Evolutionary conservation across 495 filamentous ascomycete genomes (phyloP).

Genomic region (Aspergillus nidulans): DNA sequence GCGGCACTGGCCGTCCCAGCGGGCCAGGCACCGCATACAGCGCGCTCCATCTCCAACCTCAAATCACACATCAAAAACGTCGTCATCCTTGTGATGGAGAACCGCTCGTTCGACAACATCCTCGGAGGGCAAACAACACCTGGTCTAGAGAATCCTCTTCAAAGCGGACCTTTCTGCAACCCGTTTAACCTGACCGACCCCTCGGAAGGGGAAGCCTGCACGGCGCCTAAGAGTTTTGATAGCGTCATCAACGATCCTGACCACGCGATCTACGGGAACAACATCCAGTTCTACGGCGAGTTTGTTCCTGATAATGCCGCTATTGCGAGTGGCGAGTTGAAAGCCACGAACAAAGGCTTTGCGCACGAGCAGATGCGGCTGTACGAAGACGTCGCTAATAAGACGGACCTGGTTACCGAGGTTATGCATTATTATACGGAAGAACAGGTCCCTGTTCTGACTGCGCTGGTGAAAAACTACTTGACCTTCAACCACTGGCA

Average conservation of each 20-base stretch:
- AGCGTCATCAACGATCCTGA: constrained; percentile 45
- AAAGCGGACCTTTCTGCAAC: constrained; percentile 43
- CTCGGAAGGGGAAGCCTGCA: constrained; percentile 34
- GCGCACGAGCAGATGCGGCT: constrained; percentile 42
- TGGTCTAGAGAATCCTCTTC: constrained; percentile 41
- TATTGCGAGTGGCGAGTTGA: constrained; percentile 32
- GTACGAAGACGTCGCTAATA: constrained; percentile 29
- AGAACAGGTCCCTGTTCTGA: constrained; percentile 45
- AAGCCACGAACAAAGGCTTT: constrained; percentile 39
- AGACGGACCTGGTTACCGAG: constrained; percentile 35
- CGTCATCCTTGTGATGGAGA: constrained; percentile 43
- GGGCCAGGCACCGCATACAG: constrained; percentile 17
- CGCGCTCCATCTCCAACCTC: constrained; percentile 26
- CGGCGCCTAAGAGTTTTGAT: constrained; percentile 38
- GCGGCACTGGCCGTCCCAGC: constrained; percentile 28
- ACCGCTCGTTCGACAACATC: constrained; percentile 44
- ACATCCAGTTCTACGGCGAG: constrained; percentile 47
- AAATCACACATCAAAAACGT: constrained; percentile 46
- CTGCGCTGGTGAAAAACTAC: constrained; percentile 46
- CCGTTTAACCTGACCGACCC: constrained; percentile 39
- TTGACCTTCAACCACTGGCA: constrained; percentile 51
- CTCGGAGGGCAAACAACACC: constrained; percentile 36
- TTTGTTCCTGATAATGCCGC: constrained; percentile 36
- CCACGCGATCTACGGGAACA: constrained; percentile 47
- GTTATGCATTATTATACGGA: constrained; percentile 51